Percentiles rank a stretch among this genome's conserved stretches.
phyloP scores from a whole-genome alignment of 1,284 basidiomycete species.

The Melampsora larici-populina region DNA sequence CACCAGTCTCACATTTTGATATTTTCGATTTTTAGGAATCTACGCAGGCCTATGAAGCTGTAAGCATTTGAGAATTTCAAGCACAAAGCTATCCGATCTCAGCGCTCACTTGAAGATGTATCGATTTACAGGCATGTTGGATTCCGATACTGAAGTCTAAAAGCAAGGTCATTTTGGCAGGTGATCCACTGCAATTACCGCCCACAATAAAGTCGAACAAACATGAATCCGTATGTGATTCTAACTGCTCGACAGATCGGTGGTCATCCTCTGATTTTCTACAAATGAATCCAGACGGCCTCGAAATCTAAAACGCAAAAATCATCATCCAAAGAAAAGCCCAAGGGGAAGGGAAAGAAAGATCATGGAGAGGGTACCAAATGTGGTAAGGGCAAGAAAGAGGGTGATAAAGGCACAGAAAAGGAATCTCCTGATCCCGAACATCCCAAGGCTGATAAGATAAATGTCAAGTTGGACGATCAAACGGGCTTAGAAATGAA shows the following conservation, averaged over 20 bases:
- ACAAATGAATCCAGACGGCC: neutral
- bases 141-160: constrained; percentile 80
- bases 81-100: constrained; percentile 78
- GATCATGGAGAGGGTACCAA: neutral
- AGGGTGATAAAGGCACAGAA: neutral
- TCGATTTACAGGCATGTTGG: constrained; percentile 74
- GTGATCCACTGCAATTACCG: constrained; percentile 63
- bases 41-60: constrained; percentile 51
- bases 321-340: neutral
- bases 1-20: neutral
- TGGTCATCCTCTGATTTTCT: too few relatives aligned
- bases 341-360: neutral
- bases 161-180: constrained; percentile 75
- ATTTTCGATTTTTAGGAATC: constrained; percentile 24
- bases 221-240: constrained; percentile 1
- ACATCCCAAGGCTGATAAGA: neutral
- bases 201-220: constrained; percentile 75
- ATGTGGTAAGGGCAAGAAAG: neutral
- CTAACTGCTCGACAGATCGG: too few relatives aligned
- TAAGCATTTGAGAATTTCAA: constrained; percentile 61
- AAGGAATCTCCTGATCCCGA: neutral
- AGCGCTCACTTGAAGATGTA: neutral
- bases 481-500: neutral
- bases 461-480: neutral
- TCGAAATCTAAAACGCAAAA: neutral